Base-by-base conservation (phyloP, 768 basidiomycete species). In the Agaricus subrufescens region DNA sequence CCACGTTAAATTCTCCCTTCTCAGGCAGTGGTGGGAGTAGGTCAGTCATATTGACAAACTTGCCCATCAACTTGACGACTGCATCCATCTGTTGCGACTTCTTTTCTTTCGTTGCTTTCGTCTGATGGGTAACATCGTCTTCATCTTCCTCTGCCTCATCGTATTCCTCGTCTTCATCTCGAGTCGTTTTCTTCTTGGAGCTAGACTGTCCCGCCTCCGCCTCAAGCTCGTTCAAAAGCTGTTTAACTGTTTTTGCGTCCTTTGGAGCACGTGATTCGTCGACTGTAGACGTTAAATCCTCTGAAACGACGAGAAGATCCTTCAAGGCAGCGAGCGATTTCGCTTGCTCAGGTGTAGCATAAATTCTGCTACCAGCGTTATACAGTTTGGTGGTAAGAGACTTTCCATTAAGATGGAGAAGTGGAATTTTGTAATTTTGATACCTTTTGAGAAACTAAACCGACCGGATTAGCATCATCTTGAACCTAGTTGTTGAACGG, bases 1-100 rank as follows among this genome's bases (percentile, higher is more conserved):
- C 76, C 59, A 98, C 92, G 61, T 91, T 81, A 68, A 98, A 97
- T 55, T 76, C 75, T 53, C 96, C 96, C 74, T 91, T 92, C 69
- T 82, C 67, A 0, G 96, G 96, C 23, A 94, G 69, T 0, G 85
- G 87, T 0, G 94, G 94, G 19, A 98, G 69, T 61, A 95, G 61
- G 62, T 91, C 87, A 31, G 75, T 70, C 44, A 98, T 70, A 61
- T 83, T 76, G 52, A 97, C 80, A 66, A 93, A 94, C 75, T 82
- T 85, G 73, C 77, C 75, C 63, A 69, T 60, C 29, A 77, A 61
- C 55, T 44, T 47, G 48, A 53, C 49, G 15, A 48, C 52, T 52
- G 39, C 46, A 11, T 49, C 57, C 30, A 37, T 31, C 49, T 56
- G 52, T 56, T 37, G 30, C 58, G 27, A 34, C 58, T 49, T 49